A percentile compares a stretch with the other conserved stretches of the same genome.
Evolutionary conservation across 495 filamentous ascomycete species (phyloP).

Genomic region (Hypoxylon lienhwacheense): DNA sequence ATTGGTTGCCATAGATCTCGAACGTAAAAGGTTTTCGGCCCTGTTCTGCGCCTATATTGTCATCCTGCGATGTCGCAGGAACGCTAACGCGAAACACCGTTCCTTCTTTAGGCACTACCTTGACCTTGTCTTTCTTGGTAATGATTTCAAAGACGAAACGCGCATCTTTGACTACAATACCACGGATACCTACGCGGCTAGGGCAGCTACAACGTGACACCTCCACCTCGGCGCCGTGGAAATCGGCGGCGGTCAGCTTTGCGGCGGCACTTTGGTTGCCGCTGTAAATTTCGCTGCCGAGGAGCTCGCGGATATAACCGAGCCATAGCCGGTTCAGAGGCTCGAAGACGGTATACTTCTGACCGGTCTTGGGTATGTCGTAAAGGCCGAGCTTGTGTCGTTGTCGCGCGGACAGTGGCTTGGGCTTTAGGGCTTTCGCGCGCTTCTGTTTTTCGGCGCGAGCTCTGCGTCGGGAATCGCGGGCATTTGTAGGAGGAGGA

Average conservation of each 20-base stretch:
- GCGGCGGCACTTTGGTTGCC: constrained; percentile 54
- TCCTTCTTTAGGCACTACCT: constrained; percentile 84
- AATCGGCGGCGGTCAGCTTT: constrained; percentile 80
- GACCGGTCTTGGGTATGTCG: constrained; percentile 66
- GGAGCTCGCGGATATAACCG: constrained; percentile 76
- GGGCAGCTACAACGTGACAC: constrained; percentile 80
- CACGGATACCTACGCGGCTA: constrained; percentile 76
- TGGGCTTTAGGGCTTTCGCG: constrained; percentile 63
- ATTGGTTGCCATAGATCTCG: constrained; percentile 85
- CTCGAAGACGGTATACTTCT: constrained; percentile 75
- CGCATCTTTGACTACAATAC: constrained; percentile 87
- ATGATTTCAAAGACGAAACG: constrained; percentile 85
- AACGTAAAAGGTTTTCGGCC: constrained; percentile 61
- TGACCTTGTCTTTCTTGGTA: constrained; percentile 66
- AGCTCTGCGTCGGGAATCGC: constrained; percentile 60
- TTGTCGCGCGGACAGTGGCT: constrained; percentile 77
- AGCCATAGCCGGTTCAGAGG: constrained; percentile 78
- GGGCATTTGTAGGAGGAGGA: constrained; percentile 63
- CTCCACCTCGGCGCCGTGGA: constrained; percentile 82
- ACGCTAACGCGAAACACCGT: constrained; percentile 81
- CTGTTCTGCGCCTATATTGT: constrained; percentile 11
- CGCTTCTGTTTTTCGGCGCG: constrained; percentile 60
- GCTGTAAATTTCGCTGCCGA: constrained; percentile 54
- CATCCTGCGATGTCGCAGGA: constrained; percentile 46
- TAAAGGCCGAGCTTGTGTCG: constrained; percentile 74